Evolutionary conservation across 2,329 filamentous ascomycete species (phyloP).

Genomic region (Cladorrhinum sp.): DNA sequence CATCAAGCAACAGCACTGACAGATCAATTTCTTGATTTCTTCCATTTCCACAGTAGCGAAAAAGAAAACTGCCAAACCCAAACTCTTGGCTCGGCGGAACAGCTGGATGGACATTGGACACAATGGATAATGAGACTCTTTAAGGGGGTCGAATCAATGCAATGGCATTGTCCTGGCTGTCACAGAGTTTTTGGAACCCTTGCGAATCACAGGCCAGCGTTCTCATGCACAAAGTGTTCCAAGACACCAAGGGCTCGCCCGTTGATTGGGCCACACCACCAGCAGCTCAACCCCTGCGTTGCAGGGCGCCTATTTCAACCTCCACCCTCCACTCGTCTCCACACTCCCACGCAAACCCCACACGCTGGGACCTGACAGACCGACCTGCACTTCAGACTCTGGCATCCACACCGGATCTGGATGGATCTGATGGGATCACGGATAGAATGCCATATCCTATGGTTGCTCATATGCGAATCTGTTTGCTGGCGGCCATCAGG

Average conservation of each 20-base stretch:
- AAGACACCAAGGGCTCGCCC: conserved; percentile 29
- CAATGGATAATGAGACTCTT: conserved; percentile 20
- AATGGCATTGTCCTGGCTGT: conserved; percentile 28
- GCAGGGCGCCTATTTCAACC: conserved; percentile 40
- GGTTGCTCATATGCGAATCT: background rate
- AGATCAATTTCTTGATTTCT: background rate
- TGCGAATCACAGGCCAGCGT: conserved; percentile 37
- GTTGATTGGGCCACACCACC: conserved; percentile 38
- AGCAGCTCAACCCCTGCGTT: conserved; percentile 35
- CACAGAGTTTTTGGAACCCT: conserved; percentile 34
- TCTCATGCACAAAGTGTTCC: conserved; percentile 43
- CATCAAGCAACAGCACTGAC: conserved; percentile 5
- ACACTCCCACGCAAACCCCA: conserved; percentile 1
- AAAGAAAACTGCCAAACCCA: background rate
- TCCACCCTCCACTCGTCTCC: conserved; percentile 10
- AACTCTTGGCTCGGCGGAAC: conserved; percentile 20
- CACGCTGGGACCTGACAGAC: background rate
- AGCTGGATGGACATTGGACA: conserved; percentile 4
- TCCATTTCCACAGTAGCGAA: background rate
- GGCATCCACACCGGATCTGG: background rate
- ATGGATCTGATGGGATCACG: background rate
- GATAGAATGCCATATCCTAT: background rate
- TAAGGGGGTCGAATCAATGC: conserved; percentile 25
- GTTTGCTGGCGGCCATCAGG: background rate
- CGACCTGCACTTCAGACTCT: background rate